Percentiles rank a stretch among this genome's conserved stretches.
These are phyloP conservation scores for Acer campestre DNA, from an alignment of 345 rosid genomes.

Conservation along the genomic window DNA sequence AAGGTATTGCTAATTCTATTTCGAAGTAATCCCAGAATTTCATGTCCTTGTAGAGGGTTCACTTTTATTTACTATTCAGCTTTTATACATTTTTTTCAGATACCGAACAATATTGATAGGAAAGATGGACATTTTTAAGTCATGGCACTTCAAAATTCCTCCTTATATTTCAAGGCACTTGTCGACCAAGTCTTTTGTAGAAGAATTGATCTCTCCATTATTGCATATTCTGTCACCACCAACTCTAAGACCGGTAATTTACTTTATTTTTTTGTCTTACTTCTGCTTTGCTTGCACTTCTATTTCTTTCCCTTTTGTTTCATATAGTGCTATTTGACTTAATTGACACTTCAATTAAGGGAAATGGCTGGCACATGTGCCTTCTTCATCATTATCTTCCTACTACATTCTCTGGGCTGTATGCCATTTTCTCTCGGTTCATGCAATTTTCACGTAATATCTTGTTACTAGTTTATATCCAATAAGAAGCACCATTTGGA, in stretches of 20 bases:
- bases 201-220: slow-evolving; percentile 73
- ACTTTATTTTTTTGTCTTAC: slow-evolving; percentile 1
- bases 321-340: neutral
- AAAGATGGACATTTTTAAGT: slow-evolving; percentile 60
- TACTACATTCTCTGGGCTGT: neutral
- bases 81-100: slow-evolving; percentile 47
- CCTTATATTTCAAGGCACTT: slow-evolving; percentile 84
- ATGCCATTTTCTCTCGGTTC: neutral
- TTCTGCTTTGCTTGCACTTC: slow-evolving; percentile 21
- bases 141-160: slow-evolving; percentile 79
- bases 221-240: slow-evolving; percentile 85
- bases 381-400: neutral
- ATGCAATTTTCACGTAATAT: neutral
- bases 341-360: neutral
- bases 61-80: slow-evolving; percentile 22
- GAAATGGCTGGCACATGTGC: neutral
- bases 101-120: slow-evolving; percentile 65
- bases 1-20: slow-evolving; percentile 49
- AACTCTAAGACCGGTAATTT: slow-evolving; percentile 75
- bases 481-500: neutral
- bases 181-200: slow-evolving; percentile 64
- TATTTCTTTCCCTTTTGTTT: slow-evolving; percentile 14
- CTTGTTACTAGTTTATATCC: neutral
- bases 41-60: slow-evolving; percentile 13
- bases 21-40: slow-evolving; percentile 3